Evolutionary conservation across 306 rosid species (phyloP).

Genomic region (Phaseolus lunatus): DNA sequence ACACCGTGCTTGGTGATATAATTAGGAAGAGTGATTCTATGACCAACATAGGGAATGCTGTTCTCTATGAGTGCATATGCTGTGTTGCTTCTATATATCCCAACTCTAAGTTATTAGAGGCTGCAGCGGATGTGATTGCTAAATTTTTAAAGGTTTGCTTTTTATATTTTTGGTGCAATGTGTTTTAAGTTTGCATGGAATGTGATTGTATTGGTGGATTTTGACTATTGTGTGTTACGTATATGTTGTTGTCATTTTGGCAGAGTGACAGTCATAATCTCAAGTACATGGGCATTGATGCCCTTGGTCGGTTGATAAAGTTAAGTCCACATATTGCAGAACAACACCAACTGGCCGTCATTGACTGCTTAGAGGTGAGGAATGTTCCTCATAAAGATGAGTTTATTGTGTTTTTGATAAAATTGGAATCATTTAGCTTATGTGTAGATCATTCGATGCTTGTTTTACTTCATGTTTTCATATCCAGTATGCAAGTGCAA

Average conservation of each 20-base stretch:
- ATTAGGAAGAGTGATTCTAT: constrained; percentile 79
- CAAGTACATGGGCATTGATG: constrained; percentile 98
- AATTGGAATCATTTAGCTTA: neutral
- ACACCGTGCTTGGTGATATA: constrained; percentile 81
- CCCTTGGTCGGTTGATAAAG: constrained; percentile 91
- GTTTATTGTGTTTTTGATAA: neutral
- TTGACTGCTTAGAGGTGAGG: constrained; percentile 97
- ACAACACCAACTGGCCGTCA: constrained; percentile 96
- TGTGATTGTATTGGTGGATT: neutral
- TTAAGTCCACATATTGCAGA: constrained; percentile 90
- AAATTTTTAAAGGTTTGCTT: constrained; percentile 83
- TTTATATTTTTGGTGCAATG: neutral
- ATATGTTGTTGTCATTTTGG: constrained; percentile 32
- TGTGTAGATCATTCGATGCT: neutral
- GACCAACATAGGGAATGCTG: constrained; percentile 92
- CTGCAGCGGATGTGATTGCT: constrained; percentile 86
- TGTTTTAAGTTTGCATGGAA: constrained; percentile 10
- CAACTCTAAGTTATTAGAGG: constrained; percentile 78
- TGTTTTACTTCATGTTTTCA: neutral
- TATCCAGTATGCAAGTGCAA: neutral
- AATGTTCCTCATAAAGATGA: constrained; percentile 29
- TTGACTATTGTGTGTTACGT: neutral
- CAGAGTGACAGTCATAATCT: constrained; percentile 99
- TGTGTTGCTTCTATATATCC: constrained; percentile 83
- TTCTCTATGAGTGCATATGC: constrained; percentile 84